These are phyloP conservation scores for Amylostereum areolatum DNA, from an alignment of 1,284 basidiomycete species.

Conservation along the genomic window DNA sequence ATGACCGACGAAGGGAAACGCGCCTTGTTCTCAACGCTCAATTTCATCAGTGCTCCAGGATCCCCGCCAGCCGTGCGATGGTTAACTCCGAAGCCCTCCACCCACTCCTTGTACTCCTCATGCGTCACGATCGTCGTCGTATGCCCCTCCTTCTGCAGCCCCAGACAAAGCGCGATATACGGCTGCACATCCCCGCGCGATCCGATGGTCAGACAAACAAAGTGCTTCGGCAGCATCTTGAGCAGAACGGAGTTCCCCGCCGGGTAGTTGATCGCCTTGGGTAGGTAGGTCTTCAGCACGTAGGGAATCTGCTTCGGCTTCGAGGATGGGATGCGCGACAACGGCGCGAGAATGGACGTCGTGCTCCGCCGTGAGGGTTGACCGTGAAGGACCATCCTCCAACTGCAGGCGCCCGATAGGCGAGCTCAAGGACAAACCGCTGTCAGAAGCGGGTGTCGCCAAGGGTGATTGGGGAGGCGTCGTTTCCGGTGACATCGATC, in stretches of 20 bases:
- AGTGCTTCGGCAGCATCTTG: slow-evolving; percentile 29
- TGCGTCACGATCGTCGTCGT: slow-evolving; percentile 57
- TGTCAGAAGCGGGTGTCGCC: neutral
- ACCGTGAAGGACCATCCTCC: neutral
- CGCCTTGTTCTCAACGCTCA: slow-evolving; percentile 57
- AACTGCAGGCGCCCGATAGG: neutral
- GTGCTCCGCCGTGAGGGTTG: slow-evolving; percentile 19
- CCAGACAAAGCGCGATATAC: slow-evolving; percentile 41
- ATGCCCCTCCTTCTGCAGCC: slow-evolving; percentile 48
- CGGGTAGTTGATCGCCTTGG: slow-evolving; percentile 47
- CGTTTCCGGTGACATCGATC: neutral
- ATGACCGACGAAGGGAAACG: slow-evolving; percentile 3
- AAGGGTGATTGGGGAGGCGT: neutral
- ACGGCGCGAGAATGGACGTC: slow-evolving; percentile 31
- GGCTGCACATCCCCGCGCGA: slow-evolving; percentile 49
- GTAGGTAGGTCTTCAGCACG: slow-evolving; percentile 22
- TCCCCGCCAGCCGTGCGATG: slow-evolving; percentile 75
- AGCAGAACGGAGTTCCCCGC: slow-evolving; percentile 20
- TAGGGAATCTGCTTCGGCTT: slow-evolving; percentile 7
- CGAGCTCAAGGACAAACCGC: neutral
- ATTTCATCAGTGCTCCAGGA: slow-evolving; percentile 64
- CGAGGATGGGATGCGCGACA: slow-evolving; percentile 23
- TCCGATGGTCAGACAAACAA: slow-evolving; percentile 44
- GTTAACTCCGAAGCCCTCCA: slow-evolving; percentile 59
- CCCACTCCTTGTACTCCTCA: slow-evolving; percentile 55